Base-by-base conservation (phyloP, 306 rosid genomes). In the Castanopsis chinensis region DNA sequence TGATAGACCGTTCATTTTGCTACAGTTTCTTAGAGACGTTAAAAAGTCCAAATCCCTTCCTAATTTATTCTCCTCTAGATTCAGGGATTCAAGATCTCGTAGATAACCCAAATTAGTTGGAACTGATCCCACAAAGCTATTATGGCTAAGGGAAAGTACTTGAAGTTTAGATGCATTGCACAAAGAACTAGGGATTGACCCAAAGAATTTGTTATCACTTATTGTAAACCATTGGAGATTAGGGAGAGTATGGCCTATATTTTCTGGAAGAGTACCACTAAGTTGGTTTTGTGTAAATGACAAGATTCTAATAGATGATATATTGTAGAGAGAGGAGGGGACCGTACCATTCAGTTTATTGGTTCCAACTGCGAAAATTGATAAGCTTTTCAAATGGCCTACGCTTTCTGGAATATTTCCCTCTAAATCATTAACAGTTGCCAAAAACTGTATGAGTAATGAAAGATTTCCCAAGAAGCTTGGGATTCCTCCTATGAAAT, bases 31-130 rank as follows among this genome's bases (percentile, higher is more conserved):
- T 72, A 88, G 53, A 20, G 78, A 9, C 4, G 75, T n/a, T 14
- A 84, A 53, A 74, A 84, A 87, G 1, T 56, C 74, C 73, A 81
- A 79, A 55, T 83, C 83, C 18, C 23, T 57, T 52, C 87, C 91
- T 19, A 88, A 5, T 35, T 30, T 51, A 28, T 76, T 76, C 2
- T 13, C 3, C 14, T 18, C 15, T 43, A 76, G 19, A 28, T 65
- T 11, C 17, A 76, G 54, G 10, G 8, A 0, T 17, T 33, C 41
- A 17, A 75, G 69, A 43, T 59, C 25, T 6, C 20, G 67, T 1
- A 74, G 49, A 20, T 12, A 25, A 19, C 64, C 73, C 7, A 76
- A 51, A 5, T 33, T 33, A 49, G 63, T 76, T 23, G 80, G 80
- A 76, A 64, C 63, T 49, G 49, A 0, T 4, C 80, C 80, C n/a